phyloP scores from a whole-genome alignment of 345 rosid species.

The Alliaria petiolata region DNA sequence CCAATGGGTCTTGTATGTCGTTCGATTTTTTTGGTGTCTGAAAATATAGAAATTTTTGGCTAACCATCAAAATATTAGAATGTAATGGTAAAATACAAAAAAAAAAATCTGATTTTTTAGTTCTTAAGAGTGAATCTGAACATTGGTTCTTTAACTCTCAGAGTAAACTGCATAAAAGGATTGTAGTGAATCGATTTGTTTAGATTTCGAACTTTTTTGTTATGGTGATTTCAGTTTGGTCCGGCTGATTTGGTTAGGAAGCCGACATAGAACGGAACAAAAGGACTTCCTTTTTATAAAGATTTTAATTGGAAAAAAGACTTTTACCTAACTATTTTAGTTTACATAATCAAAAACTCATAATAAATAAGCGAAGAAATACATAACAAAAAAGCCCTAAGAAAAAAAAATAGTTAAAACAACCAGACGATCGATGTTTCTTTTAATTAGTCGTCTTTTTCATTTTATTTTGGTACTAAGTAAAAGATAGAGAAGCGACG shows the following conservation, averaged over 20 bases:
- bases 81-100: too few relatives aligned
- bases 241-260: not conserved
- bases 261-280: not conserved
- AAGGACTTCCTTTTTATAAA: not conserved
- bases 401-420: not conserved
- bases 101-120: too few relatives aligned
- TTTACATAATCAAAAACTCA: conserved; percentile 14
- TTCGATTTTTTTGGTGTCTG: too few relatives aligned
- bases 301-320: not conserved
- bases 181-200: not conserved
- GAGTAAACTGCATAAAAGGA: not conserved
- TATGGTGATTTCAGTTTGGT: not conserved
- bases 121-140: too few relatives aligned
- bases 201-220: not conserved
- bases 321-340: conserved; percentile 10
- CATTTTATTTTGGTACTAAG: conserved; percentile 2
- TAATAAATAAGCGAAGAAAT: not conserved
- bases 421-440: conserved; percentile 2
- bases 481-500: conserved; percentile 75
- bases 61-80: too few relatives aligned
- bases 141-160: not conserved
- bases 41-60: too few relatives aligned
- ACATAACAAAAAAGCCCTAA: not conserved
- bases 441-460: not conserved
- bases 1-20: too few relatives aligned